Percentiles rank a stretch among this genome's conserved stretches.
These are phyloP conservation scores for Vigna mungo DNA, from an alignment of 306 rosid species.

Conservation along the genomic window DNA sequence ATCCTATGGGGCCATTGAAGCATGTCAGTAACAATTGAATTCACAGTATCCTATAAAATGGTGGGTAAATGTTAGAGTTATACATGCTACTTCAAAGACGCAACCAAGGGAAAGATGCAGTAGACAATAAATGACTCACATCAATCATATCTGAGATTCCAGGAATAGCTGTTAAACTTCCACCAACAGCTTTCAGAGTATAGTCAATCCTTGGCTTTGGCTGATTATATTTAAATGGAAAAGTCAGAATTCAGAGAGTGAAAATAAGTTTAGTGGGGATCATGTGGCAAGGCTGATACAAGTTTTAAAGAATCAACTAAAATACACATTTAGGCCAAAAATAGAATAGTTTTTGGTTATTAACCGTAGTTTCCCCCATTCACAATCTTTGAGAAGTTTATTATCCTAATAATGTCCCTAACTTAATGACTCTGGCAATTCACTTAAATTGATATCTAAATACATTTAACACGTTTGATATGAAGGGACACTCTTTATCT, in stretches of 20 bases:
- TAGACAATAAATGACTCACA: slow-evolving; percentile 60
- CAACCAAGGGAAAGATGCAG: neutral
- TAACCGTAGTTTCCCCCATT: neutral
- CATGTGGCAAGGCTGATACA: slow-evolving; percentile 11
- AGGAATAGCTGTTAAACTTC: slow-evolving; percentile 95
- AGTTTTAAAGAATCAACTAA: slow-evolving; percentile 22
- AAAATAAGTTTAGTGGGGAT: neutral
- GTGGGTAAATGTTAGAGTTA: slow-evolving; percentile 29
- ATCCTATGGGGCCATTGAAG: slow-evolving; percentile 97
- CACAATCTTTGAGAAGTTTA: neutral
- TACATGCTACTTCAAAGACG: slow-evolving; percentile 29
- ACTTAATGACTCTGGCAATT: neutral
- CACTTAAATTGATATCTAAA: slow-evolving; percentile 7
- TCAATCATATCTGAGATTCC: slow-evolving; percentile 98
- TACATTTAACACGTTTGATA: neutral
- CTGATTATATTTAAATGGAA: slow-evolving; percentile 59
- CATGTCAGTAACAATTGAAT: slow-evolving; percentile 84
- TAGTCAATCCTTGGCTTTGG: slow-evolving; percentile 91
- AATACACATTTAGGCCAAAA: slow-evolving; percentile 28
- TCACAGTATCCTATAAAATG: slow-evolving; percentile 77
- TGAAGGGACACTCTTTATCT: neutral
- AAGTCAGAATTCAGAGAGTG: slow-evolving; percentile 29
- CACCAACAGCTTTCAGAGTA: slow-evolving; percentile 92
- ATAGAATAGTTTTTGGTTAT: slow-evolving; percentile 1
- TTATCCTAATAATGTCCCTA: neutral